A percentile compares a stretch with the other conserved stretches of the same genome.
phyloP scores from a whole-genome alignment of 1,139 yeast species.

The Petasospora fabianii region DNA sequence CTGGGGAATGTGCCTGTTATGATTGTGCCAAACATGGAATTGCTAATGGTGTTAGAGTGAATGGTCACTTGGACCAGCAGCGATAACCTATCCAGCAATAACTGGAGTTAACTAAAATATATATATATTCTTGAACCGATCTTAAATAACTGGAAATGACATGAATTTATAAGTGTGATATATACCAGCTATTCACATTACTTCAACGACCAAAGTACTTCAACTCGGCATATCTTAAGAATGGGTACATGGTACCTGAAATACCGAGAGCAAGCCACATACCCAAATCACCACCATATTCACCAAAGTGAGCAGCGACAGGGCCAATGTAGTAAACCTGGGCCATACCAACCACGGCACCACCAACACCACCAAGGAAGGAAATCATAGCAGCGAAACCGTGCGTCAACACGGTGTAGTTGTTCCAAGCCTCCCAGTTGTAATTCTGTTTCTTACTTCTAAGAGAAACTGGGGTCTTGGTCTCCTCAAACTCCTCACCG shows the following conservation, averaged over 20 bases:
- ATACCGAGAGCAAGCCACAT: conserved; percentile 79
- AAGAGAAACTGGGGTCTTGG: conserved; percentile 17
- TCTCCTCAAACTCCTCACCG: conserved; percentile 4
- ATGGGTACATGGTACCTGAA: conserved; percentile 61
- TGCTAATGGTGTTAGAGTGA: conserved; percentile 15
- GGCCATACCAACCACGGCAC: conserved; percentile 77
- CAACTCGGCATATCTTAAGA: conserved; percentile 60
- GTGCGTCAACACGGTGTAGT: conserved; percentile 49
- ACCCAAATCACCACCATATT: conserved; percentile 72
- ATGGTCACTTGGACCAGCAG: too few species aligned
- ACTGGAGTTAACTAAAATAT: too few species aligned
- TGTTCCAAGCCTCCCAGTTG: conserved; percentile 68
- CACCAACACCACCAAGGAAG: conserved; percentile 61
- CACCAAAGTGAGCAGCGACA: conserved; percentile 54
- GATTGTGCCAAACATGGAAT: conserved; percentile 22
- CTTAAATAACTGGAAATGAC: too few species aligned
- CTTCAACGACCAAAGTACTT: conserved; percentile 41
- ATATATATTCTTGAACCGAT: too few species aligned
- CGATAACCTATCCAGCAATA: too few species aligned
- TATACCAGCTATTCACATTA: too few species aligned
- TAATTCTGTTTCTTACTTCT: conserved; percentile 37
- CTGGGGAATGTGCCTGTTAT: conserved; percentile 21
- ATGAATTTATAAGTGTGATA: too few species aligned
- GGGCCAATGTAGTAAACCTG: conserved; percentile 78
- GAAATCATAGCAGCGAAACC: conserved; percentile 63